Conservation (phyloP, 108 stramenopile genomes). For the Skeletonema menzelii region DNA sequence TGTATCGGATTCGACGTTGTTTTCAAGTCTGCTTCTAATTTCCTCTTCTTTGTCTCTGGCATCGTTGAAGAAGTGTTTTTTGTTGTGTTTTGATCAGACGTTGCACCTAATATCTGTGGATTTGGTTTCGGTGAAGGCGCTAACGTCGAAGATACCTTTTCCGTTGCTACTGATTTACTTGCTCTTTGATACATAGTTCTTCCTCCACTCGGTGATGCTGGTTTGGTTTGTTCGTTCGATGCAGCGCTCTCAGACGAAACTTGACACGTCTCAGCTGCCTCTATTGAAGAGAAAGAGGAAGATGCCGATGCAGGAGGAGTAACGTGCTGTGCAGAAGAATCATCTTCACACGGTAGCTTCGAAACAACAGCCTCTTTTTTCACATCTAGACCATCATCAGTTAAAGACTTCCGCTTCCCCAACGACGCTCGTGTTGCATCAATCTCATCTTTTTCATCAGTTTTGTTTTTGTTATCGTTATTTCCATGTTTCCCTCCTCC, state of each 20-base stretch:
- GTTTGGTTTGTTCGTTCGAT: background rate
- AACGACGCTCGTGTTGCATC: constrained; percentile 35
- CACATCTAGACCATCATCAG: background rate
- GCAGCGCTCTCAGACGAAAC: background rate
- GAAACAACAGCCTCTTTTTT: background rate
- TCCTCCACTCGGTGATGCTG: background rate
- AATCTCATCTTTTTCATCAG: constrained; percentile 42
- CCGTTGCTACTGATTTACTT: constrained; percentile 17
- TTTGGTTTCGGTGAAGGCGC: constrained; percentile 1
- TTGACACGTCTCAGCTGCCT: background rate
- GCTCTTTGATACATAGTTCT: constrained; percentile 39
- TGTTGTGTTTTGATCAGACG: background rate
- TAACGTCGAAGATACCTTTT: constrained; percentile 6
- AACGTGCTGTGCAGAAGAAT: constrained; percentile 5
- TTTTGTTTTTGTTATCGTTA: constrained; percentile 2
- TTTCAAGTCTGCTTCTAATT: background rate
- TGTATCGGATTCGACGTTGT: background rate
- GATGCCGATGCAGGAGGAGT: constrained; percentile 18
- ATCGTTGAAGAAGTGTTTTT: background rate
- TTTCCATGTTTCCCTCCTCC: background rate
- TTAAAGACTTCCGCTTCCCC: constrained; percentile 5
- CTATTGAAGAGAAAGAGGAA: constrained; percentile 27
- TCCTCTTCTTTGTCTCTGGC: background rate
- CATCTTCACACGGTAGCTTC: constrained; percentile 4
- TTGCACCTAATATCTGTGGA: background rate